phyloP scores from a whole-genome alignment of 1,139 yeast species.

The Hansenula sp. region DNA sequence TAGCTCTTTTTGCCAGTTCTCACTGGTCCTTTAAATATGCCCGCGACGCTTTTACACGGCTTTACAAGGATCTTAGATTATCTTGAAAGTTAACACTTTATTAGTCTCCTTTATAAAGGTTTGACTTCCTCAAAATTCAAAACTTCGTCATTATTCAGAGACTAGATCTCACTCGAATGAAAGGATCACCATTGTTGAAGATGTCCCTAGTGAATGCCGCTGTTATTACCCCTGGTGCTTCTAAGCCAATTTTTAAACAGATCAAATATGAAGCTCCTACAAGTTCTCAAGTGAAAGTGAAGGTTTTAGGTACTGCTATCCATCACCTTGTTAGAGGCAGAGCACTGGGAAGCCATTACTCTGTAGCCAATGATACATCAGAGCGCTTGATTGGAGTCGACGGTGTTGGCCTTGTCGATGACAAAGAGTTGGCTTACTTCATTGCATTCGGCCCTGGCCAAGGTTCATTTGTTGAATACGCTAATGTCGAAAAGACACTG shows the following conservation, averaged over 20 bases:
- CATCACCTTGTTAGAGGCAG: slow-evolving; percentile 10
- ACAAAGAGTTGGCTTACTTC: slow-evolving; percentile 2
- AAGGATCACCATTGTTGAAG: background rate
- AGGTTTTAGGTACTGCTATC: slow-evolving; percentile 5
- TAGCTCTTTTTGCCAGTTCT: no score
- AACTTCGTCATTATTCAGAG: no score
- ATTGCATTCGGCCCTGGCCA: slow-evolving; percentile 2
- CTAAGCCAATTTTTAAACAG: background rate
- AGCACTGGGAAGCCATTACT: slow-evolving; percentile 8
- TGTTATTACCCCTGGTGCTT: background rate
- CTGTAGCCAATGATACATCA: background rate
- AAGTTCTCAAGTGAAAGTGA: background rate
- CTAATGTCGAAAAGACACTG: slow-evolving; percentile 3
- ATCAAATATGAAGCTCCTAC: background rate
- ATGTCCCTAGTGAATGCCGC: slow-evolving; percentile 1
- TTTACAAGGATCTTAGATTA: no score
- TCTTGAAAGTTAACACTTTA: no score
- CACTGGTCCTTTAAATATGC: no score
- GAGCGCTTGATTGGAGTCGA: slow-evolving; percentile 9
- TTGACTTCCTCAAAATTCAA: no score
- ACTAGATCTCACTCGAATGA: no score
- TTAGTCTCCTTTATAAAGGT: no score
- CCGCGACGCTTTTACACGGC: no score
- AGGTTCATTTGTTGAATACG: slow-evolving; percentile 7
- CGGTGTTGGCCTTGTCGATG: slow-evolving; percentile 7